Evolutionary conservation across 2,329 filamentous ascomycete species (phyloP).

Genomic region (Plenodomus biglobosus): DNA sequence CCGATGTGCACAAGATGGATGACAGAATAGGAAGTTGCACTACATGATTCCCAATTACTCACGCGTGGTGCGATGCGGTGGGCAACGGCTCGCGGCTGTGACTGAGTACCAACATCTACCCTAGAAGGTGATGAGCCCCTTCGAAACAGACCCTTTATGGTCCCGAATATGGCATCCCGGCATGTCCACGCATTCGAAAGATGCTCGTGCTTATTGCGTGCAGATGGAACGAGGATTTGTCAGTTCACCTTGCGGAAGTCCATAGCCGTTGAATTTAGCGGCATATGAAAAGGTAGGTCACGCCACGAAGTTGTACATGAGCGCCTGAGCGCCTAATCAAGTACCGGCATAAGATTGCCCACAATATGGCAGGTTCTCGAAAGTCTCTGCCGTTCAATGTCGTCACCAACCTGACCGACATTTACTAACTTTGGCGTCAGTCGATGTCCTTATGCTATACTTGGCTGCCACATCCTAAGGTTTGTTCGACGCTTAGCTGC

Average conservation of each 20-base stretch:
- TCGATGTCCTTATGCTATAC: neutral
- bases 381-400: no score
- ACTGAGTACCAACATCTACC: slow-evolving; percentile 1
- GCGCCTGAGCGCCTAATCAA: neutral
- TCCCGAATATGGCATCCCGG: neutral
- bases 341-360: neutral
- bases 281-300: neutral
- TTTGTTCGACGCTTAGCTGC: neutral
- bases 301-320: neutral
- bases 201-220: neutral
- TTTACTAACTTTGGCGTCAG: neutral
- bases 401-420: neutral
- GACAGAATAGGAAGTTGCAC: no score
- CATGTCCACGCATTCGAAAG: neutral
- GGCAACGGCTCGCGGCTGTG: neutral
- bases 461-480: neutral
- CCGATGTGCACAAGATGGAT: no score
- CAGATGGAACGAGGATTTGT: neutral
- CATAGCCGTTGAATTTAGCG: neutral
- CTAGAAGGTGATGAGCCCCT: neutral
- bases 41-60: neutral
- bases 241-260: neutral
- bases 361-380: neutral
- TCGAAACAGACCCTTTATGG: neutral
- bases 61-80: slow-evolving; percentile 14